A percentile compares a stretch with the other conserved stretches of the same genome.
Evolutionary conservation across 1,284 basidiomycete genomes (phyloP).

Genomic region (Trametes polyzona): DNA sequence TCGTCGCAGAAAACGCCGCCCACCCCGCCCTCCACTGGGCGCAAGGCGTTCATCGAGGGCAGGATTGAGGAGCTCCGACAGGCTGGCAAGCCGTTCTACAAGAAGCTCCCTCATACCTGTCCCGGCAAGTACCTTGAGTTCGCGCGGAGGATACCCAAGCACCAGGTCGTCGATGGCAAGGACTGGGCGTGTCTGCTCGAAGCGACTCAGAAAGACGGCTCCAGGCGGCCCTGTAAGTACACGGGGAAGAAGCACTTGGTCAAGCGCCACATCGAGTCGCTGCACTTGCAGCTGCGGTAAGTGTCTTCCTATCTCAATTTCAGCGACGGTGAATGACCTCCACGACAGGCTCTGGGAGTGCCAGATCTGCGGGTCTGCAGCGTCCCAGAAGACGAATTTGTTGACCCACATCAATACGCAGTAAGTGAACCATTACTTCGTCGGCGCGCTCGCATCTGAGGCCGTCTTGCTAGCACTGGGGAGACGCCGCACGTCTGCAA

Average conservation of each 20-base stretch:
- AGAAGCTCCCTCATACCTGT: too few relatives aligned
- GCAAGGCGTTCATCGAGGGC: too few relatives aligned
- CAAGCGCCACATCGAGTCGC: conserved; percentile 68
- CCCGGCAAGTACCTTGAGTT: background rate
- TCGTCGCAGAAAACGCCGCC: too few relatives aligned
- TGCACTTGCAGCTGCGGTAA: conserved; percentile 63
- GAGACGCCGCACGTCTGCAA: conserved; percentile 58
- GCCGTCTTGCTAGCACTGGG: conserved; percentile 48
- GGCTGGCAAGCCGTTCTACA: too few relatives aligned
- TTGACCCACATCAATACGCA: conserved; percentile 64
- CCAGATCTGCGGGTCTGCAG: conserved; percentile 56
- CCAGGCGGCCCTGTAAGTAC: conserved; percentile 47
- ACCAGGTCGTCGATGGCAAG: background rate
- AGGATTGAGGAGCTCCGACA: too few relatives aligned
- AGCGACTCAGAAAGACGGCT: conserved; percentile 13
- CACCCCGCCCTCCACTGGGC: background rate
- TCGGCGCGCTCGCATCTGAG: conserved; percentile 8
- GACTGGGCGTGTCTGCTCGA: conserved; percentile 32
- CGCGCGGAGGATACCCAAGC: background rate
- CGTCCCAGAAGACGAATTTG: conserved; percentile 64
- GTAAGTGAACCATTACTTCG: conserved; percentile 44
- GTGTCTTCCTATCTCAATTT: conserved; percentile 24
- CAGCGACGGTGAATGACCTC: conserved; percentile 15
- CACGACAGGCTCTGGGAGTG: conserved; percentile 55
- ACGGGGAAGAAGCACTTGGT: conserved; percentile 65